phyloP scores from a whole-genome alignment of 73 alveolate genomes.

The Uronychia setigera region DNA sequence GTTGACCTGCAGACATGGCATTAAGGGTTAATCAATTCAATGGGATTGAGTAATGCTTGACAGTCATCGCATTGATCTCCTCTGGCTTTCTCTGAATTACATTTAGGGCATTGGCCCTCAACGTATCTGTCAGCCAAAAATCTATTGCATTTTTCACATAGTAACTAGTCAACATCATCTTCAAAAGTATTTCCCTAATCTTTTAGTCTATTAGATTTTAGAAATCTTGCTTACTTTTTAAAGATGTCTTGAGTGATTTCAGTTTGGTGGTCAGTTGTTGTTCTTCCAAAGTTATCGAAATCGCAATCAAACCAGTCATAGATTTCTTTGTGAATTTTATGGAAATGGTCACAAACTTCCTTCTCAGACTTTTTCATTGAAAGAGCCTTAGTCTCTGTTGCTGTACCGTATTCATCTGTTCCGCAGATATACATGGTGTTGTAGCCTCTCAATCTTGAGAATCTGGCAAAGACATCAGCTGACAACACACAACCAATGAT shows the following conservation, averaged over 20 bases:
- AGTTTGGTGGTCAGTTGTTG: conserved; percentile 91
- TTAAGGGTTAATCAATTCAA: conserved; percentile 90
- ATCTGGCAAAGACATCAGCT: conserved; percentile 98
- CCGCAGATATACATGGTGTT: conserved; percentile 97
- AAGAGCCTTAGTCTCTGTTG: conserved; percentile 98
- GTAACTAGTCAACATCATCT: conserved; percentile 84
- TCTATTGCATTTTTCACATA: conserved; percentile 86
- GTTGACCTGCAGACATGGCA: conserved; percentile 87
- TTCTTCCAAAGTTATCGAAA: conserved; percentile 97
- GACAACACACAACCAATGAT: conserved; percentile 98
- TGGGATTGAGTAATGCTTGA: conserved; percentile 92
- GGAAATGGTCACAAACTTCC: conserved; percentile 92
- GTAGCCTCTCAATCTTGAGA: conserved; percentile 92
- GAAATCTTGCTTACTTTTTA: conserved; percentile 27
- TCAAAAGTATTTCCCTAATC: conserved; percentile 79
- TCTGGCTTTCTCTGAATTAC: conserved; percentile 92
- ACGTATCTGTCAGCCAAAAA: conserved; percentile 97
- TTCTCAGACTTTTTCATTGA: conserved; percentile 79
- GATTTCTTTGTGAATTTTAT: conserved; percentile 83
- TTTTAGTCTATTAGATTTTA: conserved; percentile 40
- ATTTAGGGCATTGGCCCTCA: conserved; percentile 93
- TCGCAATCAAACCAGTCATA: conserved; percentile 99
- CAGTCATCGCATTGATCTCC: conserved; percentile 99
- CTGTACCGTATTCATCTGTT: conserved; percentile 99
- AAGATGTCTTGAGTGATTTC: conserved; percentile 93